Evolutionary conservation across 805 yeast species (phyloP), one percentile per base, ranked within the genome.

Genomic region (Wickerhamiella parazyma): DNA sequence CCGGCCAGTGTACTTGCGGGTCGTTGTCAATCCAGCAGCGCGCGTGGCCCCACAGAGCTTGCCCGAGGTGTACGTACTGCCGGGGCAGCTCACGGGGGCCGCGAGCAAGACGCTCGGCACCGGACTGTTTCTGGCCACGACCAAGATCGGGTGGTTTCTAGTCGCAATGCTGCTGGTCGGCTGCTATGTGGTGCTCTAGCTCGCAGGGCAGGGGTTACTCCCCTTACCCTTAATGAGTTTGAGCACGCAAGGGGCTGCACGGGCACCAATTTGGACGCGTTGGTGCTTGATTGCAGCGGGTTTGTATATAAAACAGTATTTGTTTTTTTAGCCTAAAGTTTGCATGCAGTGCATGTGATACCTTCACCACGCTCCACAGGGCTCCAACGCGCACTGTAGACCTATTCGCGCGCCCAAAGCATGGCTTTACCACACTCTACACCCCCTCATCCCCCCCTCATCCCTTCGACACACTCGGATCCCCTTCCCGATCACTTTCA

Each of bases 1-100:
- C 60, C 72, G 73, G 38, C 94, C 95, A 0, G 95, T 86, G 1
- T 72, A 59, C 49, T 58, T 83, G 29, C 59, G 60, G 6, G 56
- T 79, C 1, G 54, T 61, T 0, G 63, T 77, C 2, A 17, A 22
- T 7, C 79, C 82, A 8, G 37, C 17, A 5, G 40, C 36, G 12
- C 11, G 14, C 17, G 20, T 31, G 5, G 11, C 36, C 2, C 17
- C 12, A 7, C 29, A 29, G 10, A n/a, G 8, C 10, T 10, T 39
- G 8, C 36, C 36, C 10, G 33, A 20, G 7, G 42, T 19, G 28
- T 19, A 12, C 11, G 42, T 28, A 4, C 16, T 31, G 26, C 42
- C 42, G 2, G 28, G 33, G 11, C 29, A 31, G 14, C 22, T 31
- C n/a, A 16, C 36, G 8, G 16, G 10, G 8, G 42, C 26, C 14